Conservation (phyloP, 495 filamentous ascomycete genomes). For the Hyaloscypha hepaticicola region DNA sequence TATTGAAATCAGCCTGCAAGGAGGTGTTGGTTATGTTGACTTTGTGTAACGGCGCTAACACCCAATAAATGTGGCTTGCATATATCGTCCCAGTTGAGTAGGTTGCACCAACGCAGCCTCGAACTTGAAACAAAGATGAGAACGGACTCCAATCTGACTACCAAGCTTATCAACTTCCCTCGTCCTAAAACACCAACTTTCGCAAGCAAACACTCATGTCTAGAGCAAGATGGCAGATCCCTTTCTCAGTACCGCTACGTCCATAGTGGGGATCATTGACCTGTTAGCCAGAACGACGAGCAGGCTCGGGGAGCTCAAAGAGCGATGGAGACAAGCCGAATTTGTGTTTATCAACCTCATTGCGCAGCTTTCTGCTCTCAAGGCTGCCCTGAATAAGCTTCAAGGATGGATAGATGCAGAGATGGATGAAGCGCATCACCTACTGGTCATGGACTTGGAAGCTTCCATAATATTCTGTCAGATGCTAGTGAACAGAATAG, state of each 20-base stretch:
- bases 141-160: too few species aligned
- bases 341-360: constrained; percentile 28
- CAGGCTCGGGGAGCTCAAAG: constrained; percentile 22
- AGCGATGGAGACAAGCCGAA: constrained; percentile 28
- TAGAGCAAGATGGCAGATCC: too few species aligned
- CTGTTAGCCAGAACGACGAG: constrained; percentile 21
- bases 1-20: too few species aligned
- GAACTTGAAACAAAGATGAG: background rate
- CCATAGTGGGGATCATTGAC: constrained; percentile 23
- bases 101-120: too few species aligned
- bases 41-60: too few species aligned
- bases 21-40: too few species aligned
- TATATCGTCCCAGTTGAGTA: too few species aligned
- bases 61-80: too few species aligned
- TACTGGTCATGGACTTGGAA: constrained; percentile 33
- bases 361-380: constrained; percentile 29
- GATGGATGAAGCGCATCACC: constrained; percentile 27
- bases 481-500: constrained; percentile 25
- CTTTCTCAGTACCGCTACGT: too few species aligned
- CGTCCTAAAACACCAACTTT: too few species aligned
- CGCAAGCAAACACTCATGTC: too few species aligned
- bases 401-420: constrained; percentile 28
- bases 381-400: constrained; percentile 30
- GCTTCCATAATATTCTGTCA: constrained; percentile 24
- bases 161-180: too few species aligned